A percentile compares a stretch with the other conserved stretches of the same genome.
Evolutionary conservation across 768 basidiomycete species (phyloP).

Genomic region (Phanerochaete carnosa): DNA sequence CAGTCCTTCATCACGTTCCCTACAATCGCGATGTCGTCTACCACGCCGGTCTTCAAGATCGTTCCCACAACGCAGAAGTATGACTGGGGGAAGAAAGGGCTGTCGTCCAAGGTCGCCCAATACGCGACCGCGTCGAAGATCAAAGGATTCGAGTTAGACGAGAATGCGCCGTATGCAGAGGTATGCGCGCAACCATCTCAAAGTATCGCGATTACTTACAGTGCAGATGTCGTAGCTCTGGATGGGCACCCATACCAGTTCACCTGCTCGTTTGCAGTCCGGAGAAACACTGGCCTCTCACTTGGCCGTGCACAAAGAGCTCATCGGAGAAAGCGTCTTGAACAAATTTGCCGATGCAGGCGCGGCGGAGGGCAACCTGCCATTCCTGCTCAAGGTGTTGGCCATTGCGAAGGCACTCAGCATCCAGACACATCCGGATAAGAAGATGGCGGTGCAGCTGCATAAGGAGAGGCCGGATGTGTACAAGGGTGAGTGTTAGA

Average conservation of each 20-base stretch:
- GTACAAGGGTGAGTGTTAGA: constrained; percentile 73
- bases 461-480: constrained; percentile 61
- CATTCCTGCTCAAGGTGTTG: constrained; percentile 60
- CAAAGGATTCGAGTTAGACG: constrained; percentile 65
- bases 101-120: constrained; percentile 82
- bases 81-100: constrained; percentile 92
- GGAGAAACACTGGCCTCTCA: constrained; percentile 52
- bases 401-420: constrained; percentile 57
- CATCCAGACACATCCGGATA: constrained; percentile 61
- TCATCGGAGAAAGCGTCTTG: constrained; percentile 41
- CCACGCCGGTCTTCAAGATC: constrained; percentile 66
- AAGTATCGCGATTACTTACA: not conserved
- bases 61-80: constrained; percentile 84
- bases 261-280: constrained; percentile 50
- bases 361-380: constrained; percentile 28
- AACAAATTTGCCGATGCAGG: constrained; percentile 21
- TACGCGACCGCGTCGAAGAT: constrained; percentile 61
- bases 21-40: not conserved
- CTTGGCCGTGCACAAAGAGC: constrained; percentile 60
- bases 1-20: not conserved
- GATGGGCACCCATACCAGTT: constrained; percentile 95
- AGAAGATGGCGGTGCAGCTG: constrained; percentile 47
- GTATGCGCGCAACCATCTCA: constrained; percentile 39
- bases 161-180: constrained; percentile 86
- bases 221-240: constrained; percentile 62